Base-by-base conservation (phyloP, 2,329 filamentous ascomycete genomes). In the Scedosporium minutisporum region DNA sequence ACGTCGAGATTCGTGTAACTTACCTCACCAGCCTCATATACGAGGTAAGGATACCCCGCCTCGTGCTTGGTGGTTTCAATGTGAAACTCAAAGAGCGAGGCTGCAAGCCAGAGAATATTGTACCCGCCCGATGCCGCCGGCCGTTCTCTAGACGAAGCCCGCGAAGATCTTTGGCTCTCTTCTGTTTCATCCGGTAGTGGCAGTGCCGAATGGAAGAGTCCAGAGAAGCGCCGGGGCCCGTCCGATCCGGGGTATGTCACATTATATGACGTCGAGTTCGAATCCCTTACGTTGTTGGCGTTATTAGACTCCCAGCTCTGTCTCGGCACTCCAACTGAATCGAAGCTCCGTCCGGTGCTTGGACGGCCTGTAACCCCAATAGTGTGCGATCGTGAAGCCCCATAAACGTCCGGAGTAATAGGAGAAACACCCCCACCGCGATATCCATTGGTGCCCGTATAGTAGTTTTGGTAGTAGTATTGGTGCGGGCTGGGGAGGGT, bases 1-100 rank as follows among this genome's bases (percentile, higher is more conserved):
- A 1, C 38, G 14, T 33, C 3, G 16, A 60, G 57, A 6, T 41
- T 27, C 46, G 21, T 51, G 18, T 25, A 42, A 48, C 82, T 69
- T 72, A 89, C 87, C 80, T 99, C 95, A 67, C 95, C 95, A 61
- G 93, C 90, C 67, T 93, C 90, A 75, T 99, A 99, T 55, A 92
- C 95, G 65, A 99, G 79, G 73, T 99, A 99, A 21, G 93, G 93
- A 75, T 96, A 97, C 25, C 95, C 95, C 64, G 90, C 93, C 76
- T 97, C 95, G 63, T 90, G 87, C 68, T 96, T 91, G 27, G 92
- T 90, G 25, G 90, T 91, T 71, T 93, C 90, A 71, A 97, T 97
- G 70, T 96, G 96, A 77, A 97, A 99, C 73, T 97, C 93, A 71
- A 96, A 97, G 38, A 97, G 82, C 68, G 91, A 96, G 21, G 93